Evolutionary conservation across 129 eudicot species (phyloP).

Genomic region (Flaveria sonorensis): DNA sequence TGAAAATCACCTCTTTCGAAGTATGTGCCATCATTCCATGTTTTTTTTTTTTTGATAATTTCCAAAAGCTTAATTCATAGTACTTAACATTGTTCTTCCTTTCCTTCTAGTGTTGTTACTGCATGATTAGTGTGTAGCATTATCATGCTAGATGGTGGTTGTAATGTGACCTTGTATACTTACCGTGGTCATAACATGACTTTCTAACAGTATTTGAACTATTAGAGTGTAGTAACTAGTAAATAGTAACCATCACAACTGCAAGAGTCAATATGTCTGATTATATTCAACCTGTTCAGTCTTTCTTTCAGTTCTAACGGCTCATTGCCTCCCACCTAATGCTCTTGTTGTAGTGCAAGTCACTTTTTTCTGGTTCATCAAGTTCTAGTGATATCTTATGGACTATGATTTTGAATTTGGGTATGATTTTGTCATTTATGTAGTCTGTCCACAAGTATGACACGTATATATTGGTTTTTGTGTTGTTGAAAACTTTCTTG

Average conservation of each 20-base stretch:
- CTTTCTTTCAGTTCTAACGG: background rate
- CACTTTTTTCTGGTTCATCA: background rate
- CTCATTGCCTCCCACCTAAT: background rate
- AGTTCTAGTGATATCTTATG: background rate
- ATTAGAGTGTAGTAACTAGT: background rate
- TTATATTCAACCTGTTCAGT: background rate
- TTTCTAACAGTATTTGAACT: background rate
- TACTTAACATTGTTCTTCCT: slow-evolving; percentile 8
- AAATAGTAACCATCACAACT: background rate
- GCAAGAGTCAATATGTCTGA: background rate
- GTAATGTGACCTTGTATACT: background rate
- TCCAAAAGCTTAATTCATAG: background rate
- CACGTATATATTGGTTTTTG: background rate
- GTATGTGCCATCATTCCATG: slow-evolving; percentile 49
- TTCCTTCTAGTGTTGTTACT: slow-evolving; percentile 6
- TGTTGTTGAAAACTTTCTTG: background rate
- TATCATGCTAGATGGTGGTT: background rate
- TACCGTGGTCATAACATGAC: background rate
- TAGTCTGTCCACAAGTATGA: background rate
- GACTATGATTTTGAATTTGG: slow-evolving; percentile 3
- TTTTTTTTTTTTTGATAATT: background rate
- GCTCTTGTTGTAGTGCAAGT: background rate
- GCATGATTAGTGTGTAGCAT: background rate
- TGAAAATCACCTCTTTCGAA: slow-evolving; percentile 87
- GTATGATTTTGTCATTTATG: slow-evolving; percentile 1